These are phyloP conservation scores for Fusarium chuoi DNA, from an alignment of 2,329 filamentous ascomycete species.

Conservation along the genomic window DNA sequence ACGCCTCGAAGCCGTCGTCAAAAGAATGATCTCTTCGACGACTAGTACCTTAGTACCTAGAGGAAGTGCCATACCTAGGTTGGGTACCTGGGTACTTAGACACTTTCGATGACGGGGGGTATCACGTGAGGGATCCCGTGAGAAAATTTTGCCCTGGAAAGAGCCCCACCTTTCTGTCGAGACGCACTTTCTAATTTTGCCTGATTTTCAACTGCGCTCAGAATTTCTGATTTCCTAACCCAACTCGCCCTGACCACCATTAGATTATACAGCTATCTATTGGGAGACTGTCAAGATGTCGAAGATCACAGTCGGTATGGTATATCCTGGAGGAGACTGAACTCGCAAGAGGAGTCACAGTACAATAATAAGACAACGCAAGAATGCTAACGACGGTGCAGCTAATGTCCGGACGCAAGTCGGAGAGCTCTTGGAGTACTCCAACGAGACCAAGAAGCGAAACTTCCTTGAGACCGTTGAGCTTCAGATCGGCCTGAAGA, in stretches of 20 bases:
- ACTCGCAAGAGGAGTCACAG: neutral
- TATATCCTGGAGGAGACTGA: neutral
- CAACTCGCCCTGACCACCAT: conserved; percentile 68
- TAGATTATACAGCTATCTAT: conserved; percentile 73
- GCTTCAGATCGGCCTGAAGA: conserved; percentile 94
- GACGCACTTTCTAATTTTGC: conserved; percentile 25
- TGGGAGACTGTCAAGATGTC: conserved; percentile 92
- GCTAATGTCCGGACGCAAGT: conserved; percentile 97
- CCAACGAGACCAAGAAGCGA: conserved; percentile 91
- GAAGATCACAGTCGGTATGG: conserved; percentile 81
- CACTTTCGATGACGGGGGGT: too few relatives aligned
- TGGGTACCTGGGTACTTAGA: neutral
- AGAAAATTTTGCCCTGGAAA: conserved; percentile 49
- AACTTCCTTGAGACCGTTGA: conserved; percentile 98
- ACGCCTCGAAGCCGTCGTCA: conserved; percentile 14
- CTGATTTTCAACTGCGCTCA: conserved; percentile 8
- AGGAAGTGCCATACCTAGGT: conserved; percentile 10
- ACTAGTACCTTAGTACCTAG: neutral
- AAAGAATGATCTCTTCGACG: neutral
- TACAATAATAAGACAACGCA: neutral
- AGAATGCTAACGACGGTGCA: conserved; percentile 52
- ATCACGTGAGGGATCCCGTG: conserved; percentile 50
- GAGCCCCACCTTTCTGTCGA: conserved; percentile 33
- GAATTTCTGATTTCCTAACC: conserved; percentile 35
- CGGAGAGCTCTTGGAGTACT: conserved; percentile 94